Conservation (phyloP, 225 moss, liverwort and hornwort genomes). For the Physcomitrium patens region DNA sequence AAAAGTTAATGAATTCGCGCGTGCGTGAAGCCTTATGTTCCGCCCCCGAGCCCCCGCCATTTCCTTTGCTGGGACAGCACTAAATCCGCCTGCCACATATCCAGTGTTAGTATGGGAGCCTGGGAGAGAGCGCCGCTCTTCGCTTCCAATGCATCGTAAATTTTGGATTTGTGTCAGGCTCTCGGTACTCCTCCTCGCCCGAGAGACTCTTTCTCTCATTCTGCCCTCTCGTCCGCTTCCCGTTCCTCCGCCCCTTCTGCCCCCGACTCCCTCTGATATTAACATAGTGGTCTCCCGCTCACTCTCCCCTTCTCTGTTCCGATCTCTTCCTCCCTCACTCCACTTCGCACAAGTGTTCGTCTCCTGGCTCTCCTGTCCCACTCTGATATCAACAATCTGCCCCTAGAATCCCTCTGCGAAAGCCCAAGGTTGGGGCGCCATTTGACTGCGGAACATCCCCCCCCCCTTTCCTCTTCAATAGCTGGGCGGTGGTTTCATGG, state of each 20-base stretch:
- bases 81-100: conserved; percentile 73
- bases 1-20: conserved; percentile 2
- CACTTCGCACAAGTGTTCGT: too few species aligned
- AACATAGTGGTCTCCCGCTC: background rate
- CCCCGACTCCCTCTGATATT: background rate
- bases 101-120: conserved; percentile 54
- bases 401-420: too few species aligned
- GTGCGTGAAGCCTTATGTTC: conserved; percentile 58
- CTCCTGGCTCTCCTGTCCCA: too few species aligned
- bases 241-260: background rate
- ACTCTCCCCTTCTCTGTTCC: background rate
- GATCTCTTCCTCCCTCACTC: too few species aligned
- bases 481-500: too few species aligned
- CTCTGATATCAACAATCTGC: too few species aligned
- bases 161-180: conserved; percentile 42
- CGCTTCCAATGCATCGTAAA: conserved; percentile 57
- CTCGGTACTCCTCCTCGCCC: conserved; percentile 29
- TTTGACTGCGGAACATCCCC: too few species aligned
- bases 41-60: conserved; percentile 63
- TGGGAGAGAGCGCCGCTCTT: conserved; percentile 56
- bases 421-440: too few species aligned
- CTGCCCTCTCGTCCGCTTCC: background rate
- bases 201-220: background rate
- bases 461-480: too few species aligned
- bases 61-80: conserved; percentile 67